These are phyloP conservation scores for Tulasnella sp. DNA, from an alignment of 768 basidiomycete species.

Conservation along the genomic window DNA sequence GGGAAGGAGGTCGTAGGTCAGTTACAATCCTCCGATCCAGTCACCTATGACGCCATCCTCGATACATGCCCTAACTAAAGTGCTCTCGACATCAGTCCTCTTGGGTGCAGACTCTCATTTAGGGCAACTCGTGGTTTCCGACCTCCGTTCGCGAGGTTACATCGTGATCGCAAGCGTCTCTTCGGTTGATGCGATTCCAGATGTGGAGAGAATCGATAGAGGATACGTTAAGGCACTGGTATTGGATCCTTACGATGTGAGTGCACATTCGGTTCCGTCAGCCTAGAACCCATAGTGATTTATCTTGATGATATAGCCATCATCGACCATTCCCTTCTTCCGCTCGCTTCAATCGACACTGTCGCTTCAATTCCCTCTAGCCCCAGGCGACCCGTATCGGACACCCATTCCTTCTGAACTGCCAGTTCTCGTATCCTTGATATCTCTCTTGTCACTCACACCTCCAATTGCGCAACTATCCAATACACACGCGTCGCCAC, in stretches of 20 bases:
- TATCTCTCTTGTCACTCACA: constrained; percentile 60
- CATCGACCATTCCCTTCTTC: constrained; percentile 61
- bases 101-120: constrained; percentile 64
- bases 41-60: constrained; percentile 9
- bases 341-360: constrained; percentile 72
- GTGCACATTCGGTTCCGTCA: constrained; percentile 19
- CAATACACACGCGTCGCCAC: constrained; percentile 60
- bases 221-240: constrained; percentile 77
- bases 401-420: constrained; percentile 38
- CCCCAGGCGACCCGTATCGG: constrained; percentile 66
- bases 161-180: constrained; percentile 75
- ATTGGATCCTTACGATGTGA: constrained; percentile 66
- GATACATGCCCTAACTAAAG: too few species aligned
- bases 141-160: constrained; percentile 68
- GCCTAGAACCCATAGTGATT: not conserved
- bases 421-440: constrained; percentile 64
- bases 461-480: constrained; percentile 25
- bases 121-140: constrained; percentile 59
- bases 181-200: constrained; percentile 51
- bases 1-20: constrained; percentile 27
- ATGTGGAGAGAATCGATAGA: constrained; percentile 51
- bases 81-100: too few species aligned
- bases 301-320: constrained; percentile 38
- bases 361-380: constrained; percentile 69
- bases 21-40: constrained; percentile 2